Conservation (phyloP, 2,329 filamentous ascomycete genomes). For the Cadophora malorum region DNA sequence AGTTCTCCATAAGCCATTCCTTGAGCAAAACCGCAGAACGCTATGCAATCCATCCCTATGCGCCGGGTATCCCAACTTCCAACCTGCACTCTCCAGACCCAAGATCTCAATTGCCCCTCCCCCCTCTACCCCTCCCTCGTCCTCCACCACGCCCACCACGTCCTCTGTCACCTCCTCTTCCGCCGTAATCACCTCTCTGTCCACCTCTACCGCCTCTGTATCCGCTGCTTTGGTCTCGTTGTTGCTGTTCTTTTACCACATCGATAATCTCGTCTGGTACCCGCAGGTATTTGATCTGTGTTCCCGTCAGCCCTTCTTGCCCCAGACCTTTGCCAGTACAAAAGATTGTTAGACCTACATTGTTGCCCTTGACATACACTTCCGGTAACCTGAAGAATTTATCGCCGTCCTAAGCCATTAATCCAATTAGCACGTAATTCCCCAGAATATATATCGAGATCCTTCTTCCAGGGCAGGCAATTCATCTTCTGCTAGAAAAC, state of each 20-base stretch:
- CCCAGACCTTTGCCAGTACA: background rate
- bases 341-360: slow-evolving; percentile 60
- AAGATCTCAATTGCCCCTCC: slow-evolving; percentile 35
- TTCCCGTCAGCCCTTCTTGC: slow-evolving; percentile 22
- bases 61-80: slow-evolving; percentile 20
- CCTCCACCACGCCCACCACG: slow-evolving; percentile 41
- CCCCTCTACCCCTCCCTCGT: slow-evolving; percentile 41
- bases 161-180: slow-evolving; percentile 39
- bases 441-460: background rate
- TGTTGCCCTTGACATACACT: slow-evolving; percentile 96
- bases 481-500: no score
- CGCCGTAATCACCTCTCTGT: slow-evolving; percentile 58
- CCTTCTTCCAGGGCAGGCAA: no score
- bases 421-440: slow-evolving; percentile 20
- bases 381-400: slow-evolving; percentile 92
- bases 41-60: slow-evolving; percentile 12
- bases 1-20: background rate
- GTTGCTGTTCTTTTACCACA: slow-evolving; percentile 86
- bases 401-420: slow-evolving; percentile 76
- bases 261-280: slow-evolving; percentile 98
- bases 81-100: background rate
- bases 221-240: slow-evolving; percentile 44
- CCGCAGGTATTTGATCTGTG: slow-evolving; percentile 91
- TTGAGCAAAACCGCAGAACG: slow-evolving; percentile 13
- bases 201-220: slow-evolving; percentile 71